phyloP scores from a whole-genome alignment of 805 yeast species.

The Debaryomyces castellii region DNA sequence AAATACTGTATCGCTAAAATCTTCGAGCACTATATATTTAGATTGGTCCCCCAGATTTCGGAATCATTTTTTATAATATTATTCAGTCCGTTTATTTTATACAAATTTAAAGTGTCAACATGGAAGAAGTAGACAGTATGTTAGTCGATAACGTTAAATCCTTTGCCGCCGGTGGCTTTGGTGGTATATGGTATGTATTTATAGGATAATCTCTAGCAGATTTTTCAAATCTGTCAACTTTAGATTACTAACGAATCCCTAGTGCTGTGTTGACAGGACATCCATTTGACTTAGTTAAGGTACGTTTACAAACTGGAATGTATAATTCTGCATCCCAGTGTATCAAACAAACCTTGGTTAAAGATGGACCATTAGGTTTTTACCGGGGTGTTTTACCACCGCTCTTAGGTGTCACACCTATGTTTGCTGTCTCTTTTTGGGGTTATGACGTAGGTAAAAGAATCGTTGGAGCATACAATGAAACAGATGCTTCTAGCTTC shows the following conservation, averaged over 20 bases:
- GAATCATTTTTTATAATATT: neutral
- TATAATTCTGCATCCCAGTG: conserved; percentile 64
- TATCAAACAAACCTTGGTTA: conserved; percentile 64
- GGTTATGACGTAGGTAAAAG: conserved; percentile 93
- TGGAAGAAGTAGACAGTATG: conserved; percentile 48
- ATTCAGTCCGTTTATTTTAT: neutral
- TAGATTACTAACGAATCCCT: conserved; percentile 10
- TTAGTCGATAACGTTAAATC: conserved; percentile 81
- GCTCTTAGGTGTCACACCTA: conserved; percentile 93
- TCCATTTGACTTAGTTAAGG: conserved; percentile 93
- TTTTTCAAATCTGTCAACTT: too few relatives aligned
- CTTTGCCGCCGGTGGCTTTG: conserved; percentile 90
- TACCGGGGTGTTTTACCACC: conserved; percentile 96
- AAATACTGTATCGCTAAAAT: neutral
- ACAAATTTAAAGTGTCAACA: conserved; percentile 8
- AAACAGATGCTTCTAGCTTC: conserved; percentile 43
- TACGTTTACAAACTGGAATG: conserved; percentile 83
- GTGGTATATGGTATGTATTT: conserved; percentile 64
- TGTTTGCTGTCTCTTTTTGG: conserved; percentile 98
- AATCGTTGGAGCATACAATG: conserved; percentile 51
- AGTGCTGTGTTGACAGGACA: conserved; percentile 94
- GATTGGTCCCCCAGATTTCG: neutral
- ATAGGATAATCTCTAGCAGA: neutral
- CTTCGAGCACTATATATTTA: neutral
- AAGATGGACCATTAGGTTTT: conserved; percentile 76